These are phyloP conservation scores for Meira miltonrushii DNA, from an alignment of 1,284 basidiomycete genomes.

Conservation along the genomic window DNA sequence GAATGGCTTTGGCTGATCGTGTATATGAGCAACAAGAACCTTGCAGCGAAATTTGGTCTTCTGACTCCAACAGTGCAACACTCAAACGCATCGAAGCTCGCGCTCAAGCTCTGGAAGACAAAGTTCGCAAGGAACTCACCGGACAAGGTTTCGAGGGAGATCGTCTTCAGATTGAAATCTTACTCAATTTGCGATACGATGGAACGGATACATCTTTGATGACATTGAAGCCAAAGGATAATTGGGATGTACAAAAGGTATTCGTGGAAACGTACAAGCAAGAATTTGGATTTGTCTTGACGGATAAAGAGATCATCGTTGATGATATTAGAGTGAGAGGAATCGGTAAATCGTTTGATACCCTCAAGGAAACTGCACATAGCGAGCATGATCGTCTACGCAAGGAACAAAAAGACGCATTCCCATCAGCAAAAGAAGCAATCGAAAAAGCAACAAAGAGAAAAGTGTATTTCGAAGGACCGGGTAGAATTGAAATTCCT, in stretches of 20 bases:
- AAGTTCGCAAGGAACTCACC: constrained; percentile 64
- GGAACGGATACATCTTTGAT: constrained; percentile 85
- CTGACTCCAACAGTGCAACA: constrained; percentile 38
- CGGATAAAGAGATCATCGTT: constrained; percentile 70
- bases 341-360: constrained; percentile 82
- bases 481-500: constrained; percentile 72
- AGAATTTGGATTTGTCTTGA: constrained; percentile 81
- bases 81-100: constrained; percentile 61
- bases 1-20: constrained; percentile 80
- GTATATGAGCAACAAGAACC: constrained; percentile 73
- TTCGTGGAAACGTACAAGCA: constrained; percentile 60
- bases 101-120: constrained; percentile 57
- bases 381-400: constrained; percentile 57
- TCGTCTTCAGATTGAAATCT: constrained; percentile 68
- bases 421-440: constrained; percentile 55
- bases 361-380: constrained; percentile 73
- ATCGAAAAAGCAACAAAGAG: constrained; percentile 19
- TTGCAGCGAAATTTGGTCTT: constrained; percentile 63
- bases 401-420: constrained; percentile 53
- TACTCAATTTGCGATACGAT: constrained; percentile 62
- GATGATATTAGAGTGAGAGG: constrained; percentile 80
- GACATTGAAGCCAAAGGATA: constrained; percentile 62
- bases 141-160: constrained; percentile 71
- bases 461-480: constrained; percentile 70
- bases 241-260: constrained; percentile 65